Base-by-base conservation (phyloP, 1,284 basidiomycete genomes). In the Pseudozyma pruni region DNA sequence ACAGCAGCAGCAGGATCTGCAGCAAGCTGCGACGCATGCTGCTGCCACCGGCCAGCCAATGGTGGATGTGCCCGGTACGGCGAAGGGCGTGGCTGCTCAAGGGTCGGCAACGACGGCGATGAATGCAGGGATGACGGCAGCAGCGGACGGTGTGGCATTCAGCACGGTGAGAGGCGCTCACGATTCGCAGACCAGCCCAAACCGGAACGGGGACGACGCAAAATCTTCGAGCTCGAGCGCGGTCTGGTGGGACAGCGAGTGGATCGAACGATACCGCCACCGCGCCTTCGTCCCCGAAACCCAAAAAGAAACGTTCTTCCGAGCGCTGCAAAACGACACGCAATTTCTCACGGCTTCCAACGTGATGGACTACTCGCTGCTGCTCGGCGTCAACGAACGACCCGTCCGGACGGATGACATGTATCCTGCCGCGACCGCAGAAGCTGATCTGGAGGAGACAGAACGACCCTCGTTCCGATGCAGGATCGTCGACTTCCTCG, bases 361-460 rank as follows among this genome's bases (percentile, higher is more conserved):
- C 55, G 70, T 78, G 11, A 79, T 79, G 77, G 77, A 79, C 55
- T 79, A 78, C 46, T 79, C 77, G 37, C 66, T 79, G 29, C 64
- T 79, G n/a, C 63, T 79, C 16, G 76, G 75, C 10, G 74, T 76
- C 38, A 70, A 56, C 33, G 75, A 76, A 39, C 50, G 49, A 17
- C 63, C 59, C 3, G 48, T 72, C 17, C 40, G 66, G 5, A 45
- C 45, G 14, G 58, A 66, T 29, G 69, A 72, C 40, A 45, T 67
- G 58, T 62, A 67, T n/a, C 68, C 61, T 16, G 37, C 53, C 2
- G 53, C 68, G 16, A 19, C 42, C 10, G 61, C 48, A n/a, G 48
- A 48, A 9, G 34, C 16, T 14, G 51, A 60, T 16, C 31, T 20
- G 23, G 56, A 48, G 6, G 59, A 63, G 8, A 17, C 20, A 25